Conservation (phyloP, 2,329 filamentous ascomycete species). For the Exophiala aquamarina region DNA sequence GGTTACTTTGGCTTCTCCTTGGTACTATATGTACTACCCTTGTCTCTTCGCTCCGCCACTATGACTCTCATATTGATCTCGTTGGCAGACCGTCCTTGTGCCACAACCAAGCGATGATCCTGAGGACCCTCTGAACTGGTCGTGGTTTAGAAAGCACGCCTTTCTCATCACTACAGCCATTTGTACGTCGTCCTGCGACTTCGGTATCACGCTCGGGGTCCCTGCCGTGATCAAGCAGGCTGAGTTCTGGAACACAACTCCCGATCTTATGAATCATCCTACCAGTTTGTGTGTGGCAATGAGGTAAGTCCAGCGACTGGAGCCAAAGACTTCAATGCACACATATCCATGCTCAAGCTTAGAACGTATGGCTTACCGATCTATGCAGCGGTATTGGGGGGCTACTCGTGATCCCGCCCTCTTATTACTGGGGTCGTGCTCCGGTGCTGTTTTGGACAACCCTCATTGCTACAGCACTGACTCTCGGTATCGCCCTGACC, state of each 20-base stretch:
- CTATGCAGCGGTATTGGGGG: conserved; percentile 39
- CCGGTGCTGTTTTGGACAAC: conserved; percentile 42
- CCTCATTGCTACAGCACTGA: conserved; percentile 34
- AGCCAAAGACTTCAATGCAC: too few species aligned
- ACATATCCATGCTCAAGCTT: too few species aligned
- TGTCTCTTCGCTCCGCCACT: neutral
- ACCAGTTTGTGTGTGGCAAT: neutral
- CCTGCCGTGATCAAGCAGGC: conserved; percentile 40
- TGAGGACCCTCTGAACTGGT: conserved; percentile 31
- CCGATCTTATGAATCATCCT: neutral
- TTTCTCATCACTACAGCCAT: conserved; percentile 38
- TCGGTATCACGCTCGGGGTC: conserved; percentile 39
- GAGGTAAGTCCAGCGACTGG: too few species aligned
- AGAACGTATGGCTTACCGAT: too few species aligned
- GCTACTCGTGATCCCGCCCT: conserved; percentile 37
- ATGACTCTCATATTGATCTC: conserved; percentile 1
- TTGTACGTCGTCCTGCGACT: conserved; percentile 41
- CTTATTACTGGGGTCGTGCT: conserved; percentile 44
- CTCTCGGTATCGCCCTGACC: conserved; percentile 37
- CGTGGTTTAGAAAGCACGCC: conserved; percentile 31
- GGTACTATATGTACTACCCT: too few species aligned
- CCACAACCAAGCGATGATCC: conserved; percentile 39
- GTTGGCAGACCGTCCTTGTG: conserved; percentile 32
- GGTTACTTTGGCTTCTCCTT: too few species aligned
- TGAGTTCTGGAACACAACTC: conserved; percentile 31